Conservation (phyloP, 2,329 filamentous ascomycete species). For the Pestalotiopsis sp. region DNA sequence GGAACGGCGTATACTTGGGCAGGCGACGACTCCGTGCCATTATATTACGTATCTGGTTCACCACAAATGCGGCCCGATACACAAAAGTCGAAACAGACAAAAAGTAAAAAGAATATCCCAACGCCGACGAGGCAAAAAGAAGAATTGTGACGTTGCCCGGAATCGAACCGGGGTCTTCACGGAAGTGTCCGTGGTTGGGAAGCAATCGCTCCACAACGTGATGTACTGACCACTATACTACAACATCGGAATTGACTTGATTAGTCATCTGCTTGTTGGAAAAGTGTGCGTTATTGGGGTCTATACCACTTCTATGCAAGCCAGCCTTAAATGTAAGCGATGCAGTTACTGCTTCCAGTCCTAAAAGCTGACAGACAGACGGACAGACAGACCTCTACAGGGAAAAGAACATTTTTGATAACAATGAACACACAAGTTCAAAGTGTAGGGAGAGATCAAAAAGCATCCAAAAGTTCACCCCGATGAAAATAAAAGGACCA, state of each 20-base stretch:
- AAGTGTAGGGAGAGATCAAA: too few species aligned
- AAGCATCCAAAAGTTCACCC: too few species aligned
- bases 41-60: neutral
- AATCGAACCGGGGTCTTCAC: constrained; percentile 18
- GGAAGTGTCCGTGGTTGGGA: neutral
- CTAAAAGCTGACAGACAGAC: too few species aligned
- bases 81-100: neutral
- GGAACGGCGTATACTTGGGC: neutral
- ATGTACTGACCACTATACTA: constrained; percentile 18
- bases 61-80: neutral
- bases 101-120: neutral
- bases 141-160: constrained; percentile 13
- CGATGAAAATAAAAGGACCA: too few species aligned
- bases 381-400: too few species aligned
- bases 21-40: neutral
- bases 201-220: constrained; percentile 12
- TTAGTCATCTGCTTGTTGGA: neutral
- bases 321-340: too few species aligned
- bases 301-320: neutral
- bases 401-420: too few species aligned
- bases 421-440: too few species aligned
- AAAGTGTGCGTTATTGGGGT: too few species aligned
- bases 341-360: too few species aligned
- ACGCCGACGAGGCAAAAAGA: neutral
- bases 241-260: neutral